Evolutionary conservation across 2,329 filamentous ascomycete species (phyloP), one percentile per base, ranked within the genome.

Genomic region (Penicillium rolfsii): DNA sequence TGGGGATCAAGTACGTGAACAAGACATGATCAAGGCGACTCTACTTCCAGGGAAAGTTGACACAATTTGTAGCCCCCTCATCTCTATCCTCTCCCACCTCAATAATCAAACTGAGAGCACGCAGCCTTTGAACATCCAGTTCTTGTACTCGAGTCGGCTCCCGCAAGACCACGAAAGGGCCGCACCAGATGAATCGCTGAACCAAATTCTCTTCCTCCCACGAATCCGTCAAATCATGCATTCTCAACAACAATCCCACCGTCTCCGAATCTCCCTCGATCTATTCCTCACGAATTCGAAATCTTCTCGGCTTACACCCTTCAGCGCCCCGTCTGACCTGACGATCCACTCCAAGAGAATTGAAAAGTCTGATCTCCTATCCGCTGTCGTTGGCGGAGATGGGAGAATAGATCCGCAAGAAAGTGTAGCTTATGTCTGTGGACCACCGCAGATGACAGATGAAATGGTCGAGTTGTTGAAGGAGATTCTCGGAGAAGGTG

Each of bases 1-100:
- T 96, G 24, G 91, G 92, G 0, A 88, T 96, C 59, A 96, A 96
- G 85, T 87, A 75, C 64, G 82, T 70, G 46, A 24, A 26, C 35
- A 8, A 7, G 53, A 12, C 48, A 33, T 19, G 28, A 40, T 57
- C 52, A 53, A 22, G 48, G 4, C 0, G 11, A 43, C 11, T 2
- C 0, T 16, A 43, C 11, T 2, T 38, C 19, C 14, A 8, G 46
- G 36, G 19, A n/a, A 59, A 59, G 40, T 55, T 65, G 55, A 70
- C 24, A 48, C 54, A 8, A 5, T 24, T n/a, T n/a, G 36, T 19
- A 87, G 85, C 69, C 91, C 91, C 0, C 78, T 94, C 5, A 84
- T 92, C 58, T 91, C 90, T 57, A 94, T 94, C 74, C 78, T 92
- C 52, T 82, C 85, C 16, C 83, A 84, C 62, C 78, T 93, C 1